Percentiles rank a stretch among this genome's conserved stretches.
Conservation (phyloP, 1,284 basidiomycete species). For the Ceratobasidium sp. region DNA sequence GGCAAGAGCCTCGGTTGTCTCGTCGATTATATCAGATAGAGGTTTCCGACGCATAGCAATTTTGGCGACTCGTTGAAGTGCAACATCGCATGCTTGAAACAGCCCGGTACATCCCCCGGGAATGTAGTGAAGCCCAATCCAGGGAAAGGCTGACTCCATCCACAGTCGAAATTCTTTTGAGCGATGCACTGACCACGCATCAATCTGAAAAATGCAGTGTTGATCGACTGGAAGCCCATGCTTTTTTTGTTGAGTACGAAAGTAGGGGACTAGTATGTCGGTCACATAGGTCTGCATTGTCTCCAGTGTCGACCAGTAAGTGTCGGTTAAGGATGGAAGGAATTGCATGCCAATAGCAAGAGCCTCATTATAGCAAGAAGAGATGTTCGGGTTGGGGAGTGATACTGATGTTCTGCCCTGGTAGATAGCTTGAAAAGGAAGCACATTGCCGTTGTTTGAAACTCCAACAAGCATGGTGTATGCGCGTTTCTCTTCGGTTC, state of each 20-base stretch:
- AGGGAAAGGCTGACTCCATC: constrained; percentile 48
- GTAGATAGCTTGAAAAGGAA: constrained; percentile 54
- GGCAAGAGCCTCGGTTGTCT: constrained; percentile 45
- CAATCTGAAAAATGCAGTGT: constrained; percentile 51
- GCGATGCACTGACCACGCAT: constrained; percentile 57
- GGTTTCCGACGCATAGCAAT: constrained; percentile 50
- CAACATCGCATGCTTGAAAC: constrained; percentile 53
- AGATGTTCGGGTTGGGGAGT: constrained; percentile 45
- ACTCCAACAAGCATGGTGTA: constrained; percentile 54
- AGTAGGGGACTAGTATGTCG: constrained; percentile 55
- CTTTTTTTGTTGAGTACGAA: constrained; percentile 47
- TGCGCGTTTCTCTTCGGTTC: constrained; percentile 56
- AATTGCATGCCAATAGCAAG: constrained; percentile 50
- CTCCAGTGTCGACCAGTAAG: constrained; percentile 56
- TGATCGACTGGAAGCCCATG: constrained; percentile 21
- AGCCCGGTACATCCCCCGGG: constrained; percentile 48
- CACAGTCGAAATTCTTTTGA: constrained; percentile 53
- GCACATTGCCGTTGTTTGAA: constrained; percentile 49
- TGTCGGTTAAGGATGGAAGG: constrained; percentile 50
- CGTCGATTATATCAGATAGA: constrained; percentile 51
- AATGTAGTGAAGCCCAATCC: constrained; percentile 48
- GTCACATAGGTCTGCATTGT: constrained; percentile 55
- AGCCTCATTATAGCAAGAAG: constrained; percentile 47
- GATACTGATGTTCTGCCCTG: constrained; percentile 49
- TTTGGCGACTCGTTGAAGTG: constrained; percentile 53